A percentile compares a stretch with the other conserved stretches of the same genome.
Evolutionary conservation across 2,329 filamentous ascomycete species (phyloP).

Genomic region (Didymosphaeria variabile): DNA sequence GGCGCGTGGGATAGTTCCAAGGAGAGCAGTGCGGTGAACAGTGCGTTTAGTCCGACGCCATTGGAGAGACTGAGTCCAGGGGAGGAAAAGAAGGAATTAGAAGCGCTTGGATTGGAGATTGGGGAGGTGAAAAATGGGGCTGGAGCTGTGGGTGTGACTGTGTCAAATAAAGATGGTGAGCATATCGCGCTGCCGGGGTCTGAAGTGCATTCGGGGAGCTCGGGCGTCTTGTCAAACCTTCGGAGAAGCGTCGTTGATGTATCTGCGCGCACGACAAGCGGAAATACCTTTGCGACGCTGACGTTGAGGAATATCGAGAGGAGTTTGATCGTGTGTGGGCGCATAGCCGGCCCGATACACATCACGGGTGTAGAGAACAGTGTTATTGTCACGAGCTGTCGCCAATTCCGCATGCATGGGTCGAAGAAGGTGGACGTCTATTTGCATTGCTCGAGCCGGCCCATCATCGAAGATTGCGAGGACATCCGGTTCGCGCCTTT

Average conservation of each 20-base stretch:
- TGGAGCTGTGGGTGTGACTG: constrained; percentile 62
- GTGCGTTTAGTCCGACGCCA: constrained; percentile 54
- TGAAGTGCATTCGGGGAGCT: constrained; percentile 74
- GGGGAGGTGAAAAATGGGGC: constrained; percentile 9
- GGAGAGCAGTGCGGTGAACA: constrained; percentile 48
- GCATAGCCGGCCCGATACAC: constrained; percentile 81
- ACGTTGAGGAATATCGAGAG: constrained; percentile 73
- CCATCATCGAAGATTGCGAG: constrained; percentile 91
- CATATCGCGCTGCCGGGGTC: constrained; percentile 81
- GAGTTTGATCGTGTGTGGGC: constrained; percentile 79
- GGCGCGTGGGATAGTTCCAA: constrained; percentile 5
- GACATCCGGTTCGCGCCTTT: constrained; percentile 81
- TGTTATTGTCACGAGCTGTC: constrained; percentile 75
- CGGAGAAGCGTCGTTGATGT: constrained; percentile 80
- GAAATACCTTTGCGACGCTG: constrained; percentile 71
- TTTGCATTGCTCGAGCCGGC: constrained; percentile 79
- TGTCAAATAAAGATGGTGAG: constrained; percentile 71
- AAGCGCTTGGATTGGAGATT: constrained; percentile 21
- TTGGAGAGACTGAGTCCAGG: constrained; percentile 44
- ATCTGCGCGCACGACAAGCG: constrained; percentile 65
- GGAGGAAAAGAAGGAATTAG: constrained; percentile 45
- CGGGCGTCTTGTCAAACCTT: constrained; percentile 76
- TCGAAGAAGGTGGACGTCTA: constrained; percentile 85
- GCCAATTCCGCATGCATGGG: constrained; percentile 94
- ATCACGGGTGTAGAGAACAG: constrained; percentile 78